Evolutionary conservation across 176 grass and related monocot species (phyloP).

Genomic region (Carex scoparia): DNA sequence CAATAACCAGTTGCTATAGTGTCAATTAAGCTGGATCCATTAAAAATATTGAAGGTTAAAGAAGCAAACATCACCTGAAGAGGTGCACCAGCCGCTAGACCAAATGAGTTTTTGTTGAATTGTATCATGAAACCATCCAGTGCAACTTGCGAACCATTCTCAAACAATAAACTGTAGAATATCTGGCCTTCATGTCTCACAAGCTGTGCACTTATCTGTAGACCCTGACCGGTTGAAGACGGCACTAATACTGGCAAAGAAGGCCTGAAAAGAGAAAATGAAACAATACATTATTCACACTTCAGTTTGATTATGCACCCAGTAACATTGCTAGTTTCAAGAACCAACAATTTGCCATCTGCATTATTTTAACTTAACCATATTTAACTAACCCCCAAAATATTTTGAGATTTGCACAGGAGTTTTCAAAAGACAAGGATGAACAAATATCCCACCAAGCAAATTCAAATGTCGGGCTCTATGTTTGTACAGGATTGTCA

Average conservation of each 20-base stretch:
- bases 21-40: not conserved
- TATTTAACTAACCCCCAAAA: not conserved
- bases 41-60: not conserved
- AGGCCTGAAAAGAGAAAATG: conserved; percentile 37
- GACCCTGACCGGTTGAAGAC: conserved; percentile 75
- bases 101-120: conserved; percentile 99
- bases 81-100: conserved; percentile 77
- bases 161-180: conserved; percentile 80
- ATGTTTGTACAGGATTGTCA: not conserved
- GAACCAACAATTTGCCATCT: not conserved
- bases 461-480: not conserved
- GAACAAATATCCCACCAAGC: not conserved
- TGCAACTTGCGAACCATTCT: conserved; percentile 62
- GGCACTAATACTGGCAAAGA: conserved; percentile 81
- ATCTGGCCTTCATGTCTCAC: conserved; percentile 70
- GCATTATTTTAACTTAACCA: not conserved
- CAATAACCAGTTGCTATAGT: not conserved
- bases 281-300: conserved; percentile 17
- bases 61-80: conserved; percentile 53
- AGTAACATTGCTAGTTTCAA: not conserved
- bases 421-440: not conserved
- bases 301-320: conserved; percentile 1
- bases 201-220: conserved; percentile 93
- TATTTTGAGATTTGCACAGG: not conserved
- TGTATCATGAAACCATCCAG: conserved; percentile 99